Percentiles rank a stretch among this genome's conserved stretches.
phyloP scores from a whole-genome alignment of 2,329 filamentous ascomycete species.

The Emericellopsis cladophorae region DNA sequence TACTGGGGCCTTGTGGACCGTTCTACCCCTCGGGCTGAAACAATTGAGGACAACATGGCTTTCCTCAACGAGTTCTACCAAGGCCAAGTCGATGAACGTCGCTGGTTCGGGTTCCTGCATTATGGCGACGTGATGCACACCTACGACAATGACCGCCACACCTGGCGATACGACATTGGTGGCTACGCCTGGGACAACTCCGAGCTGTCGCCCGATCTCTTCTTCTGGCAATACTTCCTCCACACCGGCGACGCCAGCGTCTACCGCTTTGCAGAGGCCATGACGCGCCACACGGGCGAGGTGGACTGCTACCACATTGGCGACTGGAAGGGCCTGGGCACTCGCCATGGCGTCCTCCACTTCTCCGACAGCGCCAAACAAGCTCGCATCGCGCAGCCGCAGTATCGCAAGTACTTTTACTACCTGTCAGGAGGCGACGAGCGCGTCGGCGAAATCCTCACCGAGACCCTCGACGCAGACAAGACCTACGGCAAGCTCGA shows the following conservation, averaged over 20 bases:
- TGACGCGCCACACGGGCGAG: conserved; percentile 44
- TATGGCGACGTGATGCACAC: conserved; percentile 50
- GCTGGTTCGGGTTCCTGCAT: conserved; percentile 52
- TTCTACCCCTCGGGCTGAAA: conserved; percentile 13
- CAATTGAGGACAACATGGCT: conserved; percentile 38
- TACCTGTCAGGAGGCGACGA: conserved; percentile 45
- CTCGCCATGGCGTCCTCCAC: conserved; percentile 50
- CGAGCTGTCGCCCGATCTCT: conserved; percentile 48
- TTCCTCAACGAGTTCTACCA: conserved; percentile 42
- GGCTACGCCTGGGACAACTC: conserved; percentile 55
- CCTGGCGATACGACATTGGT: conserved; percentile 49
- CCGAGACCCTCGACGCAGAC: conserved; percentile 31
- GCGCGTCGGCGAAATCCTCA: conserved; percentile 37
- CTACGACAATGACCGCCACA: conserved; percentile 44
- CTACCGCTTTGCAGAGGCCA: conserved; percentile 44
- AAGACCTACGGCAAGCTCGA: conserved; percentile 40
- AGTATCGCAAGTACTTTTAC: conserved; percentile 42
- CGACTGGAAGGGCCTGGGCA: conserved; percentile 43
- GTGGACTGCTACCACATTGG: conserved; percentile 50
- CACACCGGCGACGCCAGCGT: conserved; percentile 42
- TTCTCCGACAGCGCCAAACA: conserved; percentile 50
- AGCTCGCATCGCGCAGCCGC: conserved; percentile 41
- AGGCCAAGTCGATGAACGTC: conserved; percentile 37
- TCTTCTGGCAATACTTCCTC: conserved; percentile 49
- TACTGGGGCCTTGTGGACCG: conserved; percentile 33